Evolutionary conservation across 768 basidiomycete species (phyloP), one percentile per base, ranked within the genome.

Genomic region (Trametes coccinea): DNA sequence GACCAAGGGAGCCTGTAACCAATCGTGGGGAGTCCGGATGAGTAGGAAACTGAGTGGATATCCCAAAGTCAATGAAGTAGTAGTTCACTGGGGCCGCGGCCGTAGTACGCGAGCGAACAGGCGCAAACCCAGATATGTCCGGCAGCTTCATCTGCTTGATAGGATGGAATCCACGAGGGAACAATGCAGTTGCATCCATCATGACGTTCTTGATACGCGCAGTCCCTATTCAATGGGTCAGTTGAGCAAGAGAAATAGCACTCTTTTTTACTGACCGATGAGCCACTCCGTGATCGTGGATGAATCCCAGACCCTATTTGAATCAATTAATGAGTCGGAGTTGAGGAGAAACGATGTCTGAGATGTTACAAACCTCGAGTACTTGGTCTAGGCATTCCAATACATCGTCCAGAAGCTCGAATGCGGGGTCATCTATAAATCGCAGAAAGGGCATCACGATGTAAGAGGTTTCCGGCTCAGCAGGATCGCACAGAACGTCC

Each of bases 21-120:
- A 64, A 41, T n/a, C 40, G 53, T 6, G 41, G 31, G 5, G 27
- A 39, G 5, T 33, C 17, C 14, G 34, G 40, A 33, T 51, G 47
- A 6, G 51, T 47, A 8, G 14, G 7, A 33, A 69, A 66, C 5
- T 29, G 48, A 0, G 62, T 62, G 2, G 72, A 73, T 7, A 73
- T 64, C 8, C 71, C 71, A 39, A 70, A 72, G 57, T 73, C 72
- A 29, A 70, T 60, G 53, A 50, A 70, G 51, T 71, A 73, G 56
- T 73, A 73, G 9, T 50, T 62, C 13, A 70, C 53, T 1, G 47
- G 7, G 11, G 31, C 13, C 45, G 3, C 17, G 10, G 11, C 22
- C 22, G 22, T 22, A 22, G 22, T 22, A 22, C 66, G 49, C 0
- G 56, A 41, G 3, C 40, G 14, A 34, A 22, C 33, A 0, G 59